Evolutionary conservation across 1,284 basidiomycete species (phyloP), one percentile per base, ranked within the genome.

Genomic region (Apiotrichum laibachii): DNA sequence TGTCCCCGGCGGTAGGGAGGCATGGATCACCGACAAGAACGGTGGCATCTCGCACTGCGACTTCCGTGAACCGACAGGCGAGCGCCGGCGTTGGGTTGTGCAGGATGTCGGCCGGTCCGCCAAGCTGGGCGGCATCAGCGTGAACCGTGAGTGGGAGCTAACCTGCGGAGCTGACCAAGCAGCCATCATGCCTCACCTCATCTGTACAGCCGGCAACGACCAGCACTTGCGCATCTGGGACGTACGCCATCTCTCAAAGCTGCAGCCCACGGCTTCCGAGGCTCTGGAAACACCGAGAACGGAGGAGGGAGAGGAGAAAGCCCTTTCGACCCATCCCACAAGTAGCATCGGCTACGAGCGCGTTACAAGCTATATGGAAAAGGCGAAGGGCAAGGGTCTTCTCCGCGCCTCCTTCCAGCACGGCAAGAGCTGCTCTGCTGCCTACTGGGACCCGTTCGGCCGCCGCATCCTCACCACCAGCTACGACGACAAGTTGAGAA

Each of bases 371-470:
- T 68, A 69, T 53, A 60, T 69, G 56, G 51, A 59, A 10, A 51
- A 59, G 1, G n/a, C 53, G 5, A 70, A 69, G 53, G 72, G 72
- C 8, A 67, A 70, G 42, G 72, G 71, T 0, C 53, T 76, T 35
- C 56, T 72, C 21, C 65, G 72, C 26, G 76, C 74, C 5, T 64
- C 64, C 21, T 79, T 67, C 61, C 63, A 73, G 39, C 75, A 78
- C 60, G 77, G 76, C 5, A 79, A 80, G 59, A 77, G 76, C 51
- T 80, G 79, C 63, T 76, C 75, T 26, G 70, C 76, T 1, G 79
- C 80, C 0, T 80, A 80, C 61, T 81, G 79, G 73, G 80, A 81
- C 65, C 72, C 76, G n/a, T 77, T 71, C 57, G 80, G 80, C 0
- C 63, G 70, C 18, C 62, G 75, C 35, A 66, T 81, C 13, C 58